A percentile compares a stretch with the other conserved stretches of the same genome.
These are phyloP conservation scores for Rhododendron griersonianum DNA, from an alignment of 148 eudicot species.

Conservation along the genomic window DNA sequence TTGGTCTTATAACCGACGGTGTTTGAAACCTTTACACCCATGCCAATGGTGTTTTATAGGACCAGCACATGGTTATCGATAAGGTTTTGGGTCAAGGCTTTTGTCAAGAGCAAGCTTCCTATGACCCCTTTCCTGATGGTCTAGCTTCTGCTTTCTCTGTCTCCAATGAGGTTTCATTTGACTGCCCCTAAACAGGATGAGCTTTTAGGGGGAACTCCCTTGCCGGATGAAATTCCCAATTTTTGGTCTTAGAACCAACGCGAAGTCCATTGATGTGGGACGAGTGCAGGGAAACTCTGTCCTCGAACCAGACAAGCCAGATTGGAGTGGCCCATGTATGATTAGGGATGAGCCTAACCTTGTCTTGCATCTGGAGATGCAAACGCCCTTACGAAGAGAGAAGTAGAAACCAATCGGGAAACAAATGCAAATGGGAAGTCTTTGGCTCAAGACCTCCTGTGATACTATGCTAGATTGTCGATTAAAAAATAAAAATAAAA, in stretches of 20 bases:
- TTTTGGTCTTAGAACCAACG: not conserved
- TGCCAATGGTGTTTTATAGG: not conserved
- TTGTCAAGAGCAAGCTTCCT: not conserved
- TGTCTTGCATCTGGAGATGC: not conserved
- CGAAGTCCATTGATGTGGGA: not conserved
- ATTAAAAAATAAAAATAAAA: no score
- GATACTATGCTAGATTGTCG: not conserved
- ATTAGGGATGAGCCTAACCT: not conserved
- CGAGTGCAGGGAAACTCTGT: not conserved
- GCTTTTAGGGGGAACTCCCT: not conserved
- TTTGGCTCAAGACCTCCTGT: not conserved
- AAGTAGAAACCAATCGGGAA: no score
- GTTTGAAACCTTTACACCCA: not conserved
- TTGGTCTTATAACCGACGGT: no score
- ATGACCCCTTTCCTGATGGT: not conserved
- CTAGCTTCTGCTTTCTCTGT: not conserved
- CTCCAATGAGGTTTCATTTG: not conserved
- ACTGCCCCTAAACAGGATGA: no score
- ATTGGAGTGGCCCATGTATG: no score
- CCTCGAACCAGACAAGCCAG: not conserved
- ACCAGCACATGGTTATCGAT: not conserved
- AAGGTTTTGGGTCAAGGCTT: not conserved
- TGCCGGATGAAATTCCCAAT: not conserved
- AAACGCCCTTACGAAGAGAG: no score
- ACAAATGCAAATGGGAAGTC: not conserved